phyloP scores from a whole-genome alignment of 495 filamentous ascomycete genomes.

The Talaromyces wortmannii region DNA sequence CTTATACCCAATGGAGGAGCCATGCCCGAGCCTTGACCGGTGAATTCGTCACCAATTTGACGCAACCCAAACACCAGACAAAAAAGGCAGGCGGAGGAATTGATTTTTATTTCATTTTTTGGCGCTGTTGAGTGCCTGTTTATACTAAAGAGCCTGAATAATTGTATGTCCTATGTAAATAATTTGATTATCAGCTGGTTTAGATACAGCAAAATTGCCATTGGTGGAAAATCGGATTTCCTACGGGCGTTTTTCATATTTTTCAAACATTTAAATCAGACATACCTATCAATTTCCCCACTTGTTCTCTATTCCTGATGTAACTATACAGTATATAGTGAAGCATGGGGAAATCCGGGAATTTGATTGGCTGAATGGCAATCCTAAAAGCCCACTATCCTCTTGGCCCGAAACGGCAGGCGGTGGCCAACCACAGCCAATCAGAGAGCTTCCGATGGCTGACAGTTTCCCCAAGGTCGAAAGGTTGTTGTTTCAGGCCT shows the following conservation, averaged over 20 bases:
- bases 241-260: neutral
- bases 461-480: neutral
- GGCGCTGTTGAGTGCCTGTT: neutral
- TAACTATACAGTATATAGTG: too few species aligned
- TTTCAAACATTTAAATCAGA: neutral
- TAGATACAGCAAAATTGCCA: neutral
- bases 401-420: neutral
- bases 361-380: too few species aligned
- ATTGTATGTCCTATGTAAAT: too few species aligned
- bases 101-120: neutral
- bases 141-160: neutral
- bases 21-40: neutral
- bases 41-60: neutral
- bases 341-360: too few species aligned
- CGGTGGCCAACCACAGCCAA: neutral
- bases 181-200: too few species aligned
- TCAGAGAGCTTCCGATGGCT: neutral
- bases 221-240: neutral
- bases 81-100: neutral
- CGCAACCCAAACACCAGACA: neutral
- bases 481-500: too few species aligned
- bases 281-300: too few species aligned
- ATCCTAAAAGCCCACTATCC: neutral
- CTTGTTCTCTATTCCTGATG: too few species aligned
- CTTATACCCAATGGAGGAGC: neutral